Evolutionary conservation across 768 basidiomycete species (phyloP).

Genomic region (Podaxis rugospora): DNA sequence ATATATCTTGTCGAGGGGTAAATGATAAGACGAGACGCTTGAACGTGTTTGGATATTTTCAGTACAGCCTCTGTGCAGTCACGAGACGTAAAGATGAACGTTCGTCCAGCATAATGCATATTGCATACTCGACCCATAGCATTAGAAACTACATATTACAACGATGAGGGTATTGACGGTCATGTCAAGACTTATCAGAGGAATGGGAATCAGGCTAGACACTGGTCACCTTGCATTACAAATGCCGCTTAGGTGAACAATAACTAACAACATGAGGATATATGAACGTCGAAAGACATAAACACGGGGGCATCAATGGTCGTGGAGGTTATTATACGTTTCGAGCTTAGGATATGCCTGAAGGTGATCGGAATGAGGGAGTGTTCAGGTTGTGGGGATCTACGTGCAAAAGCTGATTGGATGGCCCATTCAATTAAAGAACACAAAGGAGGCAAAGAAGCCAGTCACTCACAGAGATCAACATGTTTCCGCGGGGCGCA

Average conservation of each 20-base stretch:
- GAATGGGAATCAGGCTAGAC: constrained; percentile 17
- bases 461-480: background rate
- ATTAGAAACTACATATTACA: constrained; percentile 23
- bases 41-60: constrained; percentile 4
- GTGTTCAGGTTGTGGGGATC: constrained; percentile 1
- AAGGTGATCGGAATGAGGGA: background rate
- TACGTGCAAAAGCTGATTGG: constrained; percentile 9
- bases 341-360: constrained; percentile 1
- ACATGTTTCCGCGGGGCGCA: constrained; percentile 16
- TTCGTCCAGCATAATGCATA: background rate
- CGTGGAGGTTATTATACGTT: constrained; percentile 4
- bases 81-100: background rate
- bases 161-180: constrained; percentile 12
- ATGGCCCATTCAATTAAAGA: background rate
- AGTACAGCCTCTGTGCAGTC: background rate
- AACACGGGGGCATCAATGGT: constrained; percentile 2
- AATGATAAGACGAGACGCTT: constrained; percentile 12
- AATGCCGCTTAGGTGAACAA: constrained; percentile 1
- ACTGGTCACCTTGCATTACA: background rate
- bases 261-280: constrained; percentile 7
- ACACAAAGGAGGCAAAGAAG: background rate
- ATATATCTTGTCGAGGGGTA: constrained; percentile 10
- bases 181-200: constrained; percentile 13
- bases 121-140: constrained; percentile 5
- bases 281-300: constrained; percentile 8